phyloP scores from a whole-genome alignment of 75 land plant genomes.

The Isoetes taiwanensis region DNA sequence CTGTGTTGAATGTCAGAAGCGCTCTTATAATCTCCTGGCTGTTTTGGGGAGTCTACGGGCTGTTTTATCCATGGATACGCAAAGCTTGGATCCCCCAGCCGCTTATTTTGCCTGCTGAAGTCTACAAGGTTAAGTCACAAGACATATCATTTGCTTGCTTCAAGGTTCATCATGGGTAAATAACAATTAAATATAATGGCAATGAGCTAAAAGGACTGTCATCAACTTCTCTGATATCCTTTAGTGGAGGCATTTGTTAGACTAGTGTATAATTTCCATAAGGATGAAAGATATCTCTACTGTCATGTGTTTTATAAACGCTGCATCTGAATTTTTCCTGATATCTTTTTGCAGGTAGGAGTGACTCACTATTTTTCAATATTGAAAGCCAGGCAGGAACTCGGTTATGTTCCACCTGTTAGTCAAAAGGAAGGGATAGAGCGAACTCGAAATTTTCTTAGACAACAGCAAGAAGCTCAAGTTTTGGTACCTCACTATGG shows the following conservation, averaged over 20 bases:
- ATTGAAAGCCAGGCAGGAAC: constrained; percentile 67
- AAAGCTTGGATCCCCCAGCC: constrained; percentile 77
- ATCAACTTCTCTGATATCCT: no score
- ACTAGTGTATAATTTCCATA: no score
- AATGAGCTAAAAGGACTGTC: no score
- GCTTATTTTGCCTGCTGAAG: constrained; percentile 79
- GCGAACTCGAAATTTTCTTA: constrained; percentile 63
- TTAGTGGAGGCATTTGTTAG: no score
- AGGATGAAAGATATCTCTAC: no score
- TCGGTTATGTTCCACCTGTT: constrained; percentile 72
- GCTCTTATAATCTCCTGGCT: constrained; percentile 45
- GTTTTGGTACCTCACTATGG: constrained; percentile 44
- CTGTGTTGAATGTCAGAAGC: constrained; percentile 30
- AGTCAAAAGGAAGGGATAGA: constrained; percentile 60
- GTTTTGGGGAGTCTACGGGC: constrained; percentile 36
- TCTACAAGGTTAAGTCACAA: constrained; percentile 75
- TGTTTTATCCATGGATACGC: constrained; percentile 67
- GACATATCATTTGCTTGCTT: no score
- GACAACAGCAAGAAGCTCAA: constrained; percentile 38
- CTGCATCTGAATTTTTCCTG: no score
- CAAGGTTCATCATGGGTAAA: no score
- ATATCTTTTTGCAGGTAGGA: constrained; percentile 53
- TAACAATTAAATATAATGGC: no score
- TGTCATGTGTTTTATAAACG: no score
- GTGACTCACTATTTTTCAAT: constrained; percentile 82